A percentile compares a stretch with the other conserved stretches of the same genome.
Evolutionary conservation across 495 filamentous ascomycete species (phyloP).

Genomic region (Penicillium flavigenum): DNA sequence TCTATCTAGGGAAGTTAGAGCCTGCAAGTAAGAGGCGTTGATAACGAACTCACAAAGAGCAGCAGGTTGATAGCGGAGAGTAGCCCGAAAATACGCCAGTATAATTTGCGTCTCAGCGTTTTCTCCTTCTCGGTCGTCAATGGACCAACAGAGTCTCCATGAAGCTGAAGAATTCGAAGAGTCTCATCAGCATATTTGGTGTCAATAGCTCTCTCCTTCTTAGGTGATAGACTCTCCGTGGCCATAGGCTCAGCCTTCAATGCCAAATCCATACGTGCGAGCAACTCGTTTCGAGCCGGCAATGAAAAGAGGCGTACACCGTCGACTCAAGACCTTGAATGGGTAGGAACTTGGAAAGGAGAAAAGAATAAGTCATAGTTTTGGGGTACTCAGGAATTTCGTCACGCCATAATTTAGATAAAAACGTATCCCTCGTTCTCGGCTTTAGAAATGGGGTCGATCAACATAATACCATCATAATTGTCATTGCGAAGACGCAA

Average conservation of each 20-base stretch:
- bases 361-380: not conserved
- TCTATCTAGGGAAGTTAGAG: conserved; percentile 19
- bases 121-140: conserved; percentile 23
- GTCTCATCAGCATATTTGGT: conserved; percentile 26
- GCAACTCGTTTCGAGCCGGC: not conserved
- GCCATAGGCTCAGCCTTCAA: not conserved
- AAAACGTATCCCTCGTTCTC: not conserved
- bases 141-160: conserved; percentile 20
- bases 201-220: not conserved
- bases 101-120: conserved; percentile 15
- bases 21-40: not conserved
- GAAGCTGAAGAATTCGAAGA: conserved; percentile 20
- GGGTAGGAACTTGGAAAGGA: not conserved
- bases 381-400: not conserved
- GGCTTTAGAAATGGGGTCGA: not conserved
- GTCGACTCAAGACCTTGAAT: not conserved
- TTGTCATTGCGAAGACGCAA: not conserved
- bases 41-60: conserved; percentile 20
- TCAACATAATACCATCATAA: not conserved
- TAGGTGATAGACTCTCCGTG: not conserved
- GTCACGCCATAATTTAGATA: not conserved
- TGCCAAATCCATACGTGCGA: not conserved
- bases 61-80: conserved; percentile 20
- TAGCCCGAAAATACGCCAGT: conserved; percentile 18
- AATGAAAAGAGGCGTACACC: not conserved